Percentiles rank a stretch among this genome's conserved stretches.
phyloP scores from a whole-genome alignment of 352 stramenopile genomes.

The Bremia lactucae region DNA sequence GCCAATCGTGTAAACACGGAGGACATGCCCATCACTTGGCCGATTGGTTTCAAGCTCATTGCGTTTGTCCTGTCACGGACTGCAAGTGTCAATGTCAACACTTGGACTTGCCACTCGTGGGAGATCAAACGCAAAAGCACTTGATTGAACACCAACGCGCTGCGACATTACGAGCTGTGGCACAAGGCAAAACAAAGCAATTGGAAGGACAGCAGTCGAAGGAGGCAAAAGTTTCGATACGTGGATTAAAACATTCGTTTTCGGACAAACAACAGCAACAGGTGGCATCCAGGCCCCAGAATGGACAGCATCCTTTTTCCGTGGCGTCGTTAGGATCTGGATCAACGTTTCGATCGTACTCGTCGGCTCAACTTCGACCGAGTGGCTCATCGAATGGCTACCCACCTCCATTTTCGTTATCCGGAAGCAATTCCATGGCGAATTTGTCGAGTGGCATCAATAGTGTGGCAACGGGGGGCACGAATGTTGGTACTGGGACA shows the following conservation, averaged over 20 bases:
- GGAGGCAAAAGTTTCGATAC: constrained; percentile 12
- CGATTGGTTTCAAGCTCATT: constrained; percentile 88
- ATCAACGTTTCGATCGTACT: constrained; percentile 20
- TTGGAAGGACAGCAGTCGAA: constrained; percentile 19
- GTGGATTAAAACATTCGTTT: constrained; percentile 17
- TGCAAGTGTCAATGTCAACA: constrained; percentile 88
- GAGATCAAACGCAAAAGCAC: constrained; percentile 38
- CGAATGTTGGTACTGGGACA: constrained; percentile 10
- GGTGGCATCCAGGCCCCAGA: background rate
- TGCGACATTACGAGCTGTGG: constrained; percentile 12
- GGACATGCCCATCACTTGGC: constrained; percentile 90
- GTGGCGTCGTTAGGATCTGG: constrained; percentile 8
- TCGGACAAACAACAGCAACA: constrained; percentile 19
- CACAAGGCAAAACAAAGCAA: constrained; percentile 24
- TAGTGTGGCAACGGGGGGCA: constrained; percentile 2
- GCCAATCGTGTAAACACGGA: constrained; percentile 84
- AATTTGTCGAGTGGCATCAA: constrained; percentile 14
- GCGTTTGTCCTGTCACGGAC: constrained; percentile 87
- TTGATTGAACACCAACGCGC: constrained; percentile 27
- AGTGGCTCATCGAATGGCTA: constrained; percentile 17
- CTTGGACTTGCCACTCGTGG: constrained; percentile 54
- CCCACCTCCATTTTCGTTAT: constrained; percentile 28
- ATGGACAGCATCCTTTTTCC: background rate
- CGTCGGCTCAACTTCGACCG: constrained; percentile 24
- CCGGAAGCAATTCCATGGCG: constrained; percentile 18